Conservation (phyloP, 169 alveolate species). For the Eimeria praecox region DNA sequence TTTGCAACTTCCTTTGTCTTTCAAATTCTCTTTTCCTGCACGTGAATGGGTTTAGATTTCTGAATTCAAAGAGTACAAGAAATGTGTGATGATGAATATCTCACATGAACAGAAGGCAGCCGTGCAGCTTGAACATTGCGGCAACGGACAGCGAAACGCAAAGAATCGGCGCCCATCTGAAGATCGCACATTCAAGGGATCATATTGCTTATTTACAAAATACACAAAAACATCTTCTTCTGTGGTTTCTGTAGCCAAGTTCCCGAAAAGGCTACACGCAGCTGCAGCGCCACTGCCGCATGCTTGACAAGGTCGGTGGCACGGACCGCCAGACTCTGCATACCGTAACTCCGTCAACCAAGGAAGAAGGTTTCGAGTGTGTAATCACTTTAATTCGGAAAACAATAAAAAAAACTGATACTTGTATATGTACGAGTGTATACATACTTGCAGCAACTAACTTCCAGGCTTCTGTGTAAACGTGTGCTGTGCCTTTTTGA, state of each 20-base stretch:
- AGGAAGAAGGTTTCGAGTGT: too few relatives aligned
- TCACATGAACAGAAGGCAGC: neutral
- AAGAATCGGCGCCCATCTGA: neutral
- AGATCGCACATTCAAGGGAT: neutral
- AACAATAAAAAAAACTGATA: too few relatives aligned
- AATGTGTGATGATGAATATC: neutral
- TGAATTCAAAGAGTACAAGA: neutral
- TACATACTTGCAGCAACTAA: too few relatives aligned
- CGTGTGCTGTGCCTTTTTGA: too few relatives aligned
- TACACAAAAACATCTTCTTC: neutral
- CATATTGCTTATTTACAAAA: too few relatives aligned
- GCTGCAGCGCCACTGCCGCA: neutral
- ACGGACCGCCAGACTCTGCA: neutral
- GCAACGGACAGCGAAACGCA: neutral
- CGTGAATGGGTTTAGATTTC: neutral
- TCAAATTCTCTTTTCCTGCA: neutral
- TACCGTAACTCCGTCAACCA: too few relatives aligned
- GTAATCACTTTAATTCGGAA: too few relatives aligned
- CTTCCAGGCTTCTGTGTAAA: too few relatives aligned
- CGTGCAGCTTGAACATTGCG: neutral
- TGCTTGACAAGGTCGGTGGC: slow-evolving; percentile 28
- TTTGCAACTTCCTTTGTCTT: too few relatives aligned
- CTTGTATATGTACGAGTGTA: too few relatives aligned
- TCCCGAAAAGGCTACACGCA: neutral
- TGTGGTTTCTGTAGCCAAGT: neutral